phyloP scores from a whole-genome alignment of 495 filamentous ascomycete genomes.

The Xylaria nigripes region DNA sequence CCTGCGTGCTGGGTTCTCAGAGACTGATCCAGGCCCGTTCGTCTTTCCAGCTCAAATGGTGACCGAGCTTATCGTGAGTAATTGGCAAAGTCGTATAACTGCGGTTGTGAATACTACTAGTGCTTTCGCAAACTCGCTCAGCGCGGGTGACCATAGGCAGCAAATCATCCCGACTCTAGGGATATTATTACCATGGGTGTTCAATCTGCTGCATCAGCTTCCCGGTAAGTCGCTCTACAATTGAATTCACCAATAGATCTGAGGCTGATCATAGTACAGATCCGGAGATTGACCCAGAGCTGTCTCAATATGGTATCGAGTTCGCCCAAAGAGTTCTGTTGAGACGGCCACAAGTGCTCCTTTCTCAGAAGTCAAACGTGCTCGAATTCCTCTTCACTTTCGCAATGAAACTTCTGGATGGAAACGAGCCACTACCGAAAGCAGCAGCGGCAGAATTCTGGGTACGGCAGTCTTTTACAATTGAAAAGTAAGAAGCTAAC shows the following conservation, averaged over 20 bases:
- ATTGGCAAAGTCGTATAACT: conserved; percentile 44
- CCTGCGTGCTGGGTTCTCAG: conserved; percentile 69
- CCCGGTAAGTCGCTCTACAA: conserved; percentile 39
- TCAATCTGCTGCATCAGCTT: conserved; percentile 55
- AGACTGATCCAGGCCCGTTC: conserved; percentile 67
- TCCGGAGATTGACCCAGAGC: conserved; percentile 65
- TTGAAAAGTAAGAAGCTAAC: not conserved
- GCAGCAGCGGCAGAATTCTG: conserved; percentile 73
- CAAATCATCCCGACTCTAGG: conserved; percentile 40
- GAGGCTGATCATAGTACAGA: conserved; percentile 27
- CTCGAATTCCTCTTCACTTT: conserved; percentile 71
- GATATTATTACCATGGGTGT: conserved; percentile 55
- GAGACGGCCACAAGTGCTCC: conserved; percentile 52
- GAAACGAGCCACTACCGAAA: conserved; percentile 72
- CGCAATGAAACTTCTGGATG: conserved; percentile 60
- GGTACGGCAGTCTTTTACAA: conserved; percentile 41
- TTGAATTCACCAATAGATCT: not conserved
- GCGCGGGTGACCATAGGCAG: conserved; percentile 30
- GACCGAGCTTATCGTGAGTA: conserved; percentile 56
- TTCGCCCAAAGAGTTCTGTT: conserved; percentile 63
- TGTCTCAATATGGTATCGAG: conserved; percentile 23
- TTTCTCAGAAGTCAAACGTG: conserved; percentile 40
- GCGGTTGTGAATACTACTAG: conserved; percentile 70
- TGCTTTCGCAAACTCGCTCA: conserved; percentile 62
- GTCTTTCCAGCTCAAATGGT: conserved; percentile 64